Percentiles rank a stretch among this genome's conserved stretches.
These are phyloP conservation scores for Tuber indicum DNA, from an alignment of 495 filamentous ascomycete species.

Conservation along the genomic window DNA sequence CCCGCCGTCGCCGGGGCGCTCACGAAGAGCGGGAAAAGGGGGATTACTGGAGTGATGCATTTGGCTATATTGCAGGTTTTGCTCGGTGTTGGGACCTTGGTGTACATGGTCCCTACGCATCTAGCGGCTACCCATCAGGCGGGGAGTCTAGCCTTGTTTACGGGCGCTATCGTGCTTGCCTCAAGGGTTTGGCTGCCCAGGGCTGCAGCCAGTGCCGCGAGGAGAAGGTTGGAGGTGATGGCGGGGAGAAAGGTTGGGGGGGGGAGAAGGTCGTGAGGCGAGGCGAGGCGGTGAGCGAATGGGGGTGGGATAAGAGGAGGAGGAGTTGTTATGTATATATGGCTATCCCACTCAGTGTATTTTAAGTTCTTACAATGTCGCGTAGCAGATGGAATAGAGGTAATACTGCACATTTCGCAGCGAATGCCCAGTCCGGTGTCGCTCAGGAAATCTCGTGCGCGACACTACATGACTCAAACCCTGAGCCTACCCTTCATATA, in stretches of 20 bases:
- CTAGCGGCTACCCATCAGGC: conserved; percentile 91
- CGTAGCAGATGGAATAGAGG: not conserved
- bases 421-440: not conserved
- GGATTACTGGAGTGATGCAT: conserved; percentile 71
- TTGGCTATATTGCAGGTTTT: conserved; percentile 73
- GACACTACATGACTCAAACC: not conserved
- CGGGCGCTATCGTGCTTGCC: conserved; percentile 70
- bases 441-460: not conserved
- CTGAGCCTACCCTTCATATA: not conserved
- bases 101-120: conserved; percentile 84
- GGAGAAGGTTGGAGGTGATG: conserved; percentile 19
- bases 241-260: conserved; percentile 5
- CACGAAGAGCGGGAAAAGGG: conserved; percentile 59
- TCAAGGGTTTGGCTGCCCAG: conserved; percentile 38
- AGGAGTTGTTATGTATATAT: not conserved
- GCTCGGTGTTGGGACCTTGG: conserved; percentile 79
- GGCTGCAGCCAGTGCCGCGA: conserved; percentile 26
- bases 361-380: not conserved
- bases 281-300: conserved; percentile 3
- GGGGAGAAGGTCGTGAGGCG: not conserved
- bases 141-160: conserved; percentile 76
- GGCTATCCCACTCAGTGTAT: not conserved
- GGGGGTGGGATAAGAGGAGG: not conserved
- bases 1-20: conserved; percentile 56
- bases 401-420: not conserved